These are phyloP conservation scores for Xylaria polymorpha DNA, from an alignment of 2,329 filamentous ascomycete genomes.

Conservation along the genomic window DNA sequence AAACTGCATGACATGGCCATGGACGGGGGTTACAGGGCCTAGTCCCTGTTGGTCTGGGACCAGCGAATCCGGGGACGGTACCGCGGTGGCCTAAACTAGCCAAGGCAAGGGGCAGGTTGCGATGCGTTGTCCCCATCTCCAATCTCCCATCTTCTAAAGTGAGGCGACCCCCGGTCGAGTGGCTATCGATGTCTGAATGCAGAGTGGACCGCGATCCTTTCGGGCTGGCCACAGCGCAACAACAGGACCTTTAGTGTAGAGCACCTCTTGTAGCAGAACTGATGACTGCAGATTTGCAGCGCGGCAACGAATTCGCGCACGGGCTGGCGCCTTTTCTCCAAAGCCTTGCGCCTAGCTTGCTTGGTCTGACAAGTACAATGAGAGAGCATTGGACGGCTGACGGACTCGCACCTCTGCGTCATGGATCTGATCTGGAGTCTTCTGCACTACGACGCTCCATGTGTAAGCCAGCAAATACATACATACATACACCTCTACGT, in stretches of 20 bases:
- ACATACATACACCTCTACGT: conserved; percentile 23
- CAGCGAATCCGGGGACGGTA: conserved; percentile 37
- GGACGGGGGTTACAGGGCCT: conserved; percentile 22
- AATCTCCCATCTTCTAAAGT: conserved; percentile 42
- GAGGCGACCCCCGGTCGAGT: conserved; percentile 50
- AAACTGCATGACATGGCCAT: conserved; percentile 33
- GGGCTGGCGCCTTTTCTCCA: conserved; percentile 20
- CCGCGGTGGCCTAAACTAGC: conserved; percentile 31
- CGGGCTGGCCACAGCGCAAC: conserved; percentile 25
- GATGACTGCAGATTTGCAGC: conserved; percentile 30
- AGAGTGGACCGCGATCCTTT: conserved; percentile 40
- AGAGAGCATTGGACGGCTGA: conserved; percentile 23
- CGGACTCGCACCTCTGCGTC: conserved; percentile 23
- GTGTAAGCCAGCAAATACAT: conserved; percentile 27
- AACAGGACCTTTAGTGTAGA: background rate
- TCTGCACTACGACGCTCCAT: conserved; percentile 34
- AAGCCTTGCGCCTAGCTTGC: conserved; percentile 29
- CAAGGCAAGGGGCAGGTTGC: conserved; percentile 43
- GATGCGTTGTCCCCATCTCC: conserved; percentile 46
- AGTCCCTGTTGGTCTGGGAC: conserved; percentile 30
- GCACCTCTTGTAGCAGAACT: conserved; percentile 15
- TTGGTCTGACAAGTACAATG: conserved; percentile 25
- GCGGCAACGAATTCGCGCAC: conserved; percentile 23
- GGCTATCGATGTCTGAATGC: conserved; percentile 43
- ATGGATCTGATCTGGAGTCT: conserved; percentile 27